Conservation (phyloP, 768 basidiomycete species). For the Leucogyrophana mollusca region DNA sequence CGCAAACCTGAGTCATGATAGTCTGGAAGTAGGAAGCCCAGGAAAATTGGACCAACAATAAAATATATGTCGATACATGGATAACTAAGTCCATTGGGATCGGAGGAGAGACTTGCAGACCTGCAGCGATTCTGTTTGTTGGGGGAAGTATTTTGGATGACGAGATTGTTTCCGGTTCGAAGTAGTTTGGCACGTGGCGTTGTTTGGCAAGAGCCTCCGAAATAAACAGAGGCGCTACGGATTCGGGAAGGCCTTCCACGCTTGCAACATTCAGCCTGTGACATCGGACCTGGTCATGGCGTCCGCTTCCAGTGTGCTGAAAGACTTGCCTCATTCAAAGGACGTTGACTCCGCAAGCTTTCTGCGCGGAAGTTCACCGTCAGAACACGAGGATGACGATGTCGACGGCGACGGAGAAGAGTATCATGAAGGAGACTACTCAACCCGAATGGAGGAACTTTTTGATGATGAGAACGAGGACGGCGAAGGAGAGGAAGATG, state of each 20-base stretch:
- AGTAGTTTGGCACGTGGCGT: slow-evolving; percentile 15
- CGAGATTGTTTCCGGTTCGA: background rate
- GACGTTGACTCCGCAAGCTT: slow-evolving; percentile 20
- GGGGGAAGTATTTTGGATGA: background rate
- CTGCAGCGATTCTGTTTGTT: no score
- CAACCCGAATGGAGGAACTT: slow-evolving; percentile 67
- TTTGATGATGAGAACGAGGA: slow-evolving; percentile 38
- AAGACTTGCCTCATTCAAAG: no score
- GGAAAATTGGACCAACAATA: no score
- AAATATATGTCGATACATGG: no score
- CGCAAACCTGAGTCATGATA: no score
- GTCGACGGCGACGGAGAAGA: slow-evolving; percentile 42
- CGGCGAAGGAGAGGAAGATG: slow-evolving; percentile 40
- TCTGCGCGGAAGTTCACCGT: slow-evolving; percentile 22
- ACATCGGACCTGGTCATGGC: background rate
- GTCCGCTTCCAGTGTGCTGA: slow-evolving; percentile 13
- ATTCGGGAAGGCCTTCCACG: background rate
- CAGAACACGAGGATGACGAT: slow-evolving; percentile 21
- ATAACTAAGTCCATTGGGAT: no score
- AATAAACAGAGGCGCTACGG: slow-evolving; percentile 19
- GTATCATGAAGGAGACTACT: slow-evolving; percentile 54
- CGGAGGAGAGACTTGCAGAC: no score
- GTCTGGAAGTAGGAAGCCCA: no score
- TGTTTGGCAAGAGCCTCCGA: slow-evolving; percentile 26
- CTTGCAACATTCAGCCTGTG: background rate